Base-by-base conservation (phyloP, 2,329 filamentous ascomycete species). In the Tolypocladium endophyticum region DNA sequence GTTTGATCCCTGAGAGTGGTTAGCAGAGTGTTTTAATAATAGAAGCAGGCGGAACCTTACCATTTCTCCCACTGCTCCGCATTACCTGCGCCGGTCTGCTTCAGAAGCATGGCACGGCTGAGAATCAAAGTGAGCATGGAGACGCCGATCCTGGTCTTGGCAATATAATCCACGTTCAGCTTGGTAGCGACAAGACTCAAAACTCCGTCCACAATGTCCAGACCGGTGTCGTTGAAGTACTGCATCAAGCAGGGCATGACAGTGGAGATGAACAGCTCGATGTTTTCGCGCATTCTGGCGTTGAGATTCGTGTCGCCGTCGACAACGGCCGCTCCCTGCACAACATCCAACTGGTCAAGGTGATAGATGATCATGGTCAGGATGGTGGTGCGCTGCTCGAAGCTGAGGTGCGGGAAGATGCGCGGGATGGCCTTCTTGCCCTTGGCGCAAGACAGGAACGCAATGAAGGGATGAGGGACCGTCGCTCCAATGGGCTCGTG, bases 341-440 rank as follows among this genome's bases (percentile, higher is more conserved):
- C 88, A 56, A 99, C 93, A 67, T 97, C 92, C 47, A 99, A 81
- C 65, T 89, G 86, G 72, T 97, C 94, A 38, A 99, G 85, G 68
- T 97, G 92, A 57, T 97, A 87, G 61, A 96, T 85, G 65, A 99
- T 93, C 83, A 99, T 93, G 6, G 94, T 99, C 63, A 99, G 81
- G 63, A 97, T 91, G 1, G 92, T 97, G 28, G 94, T 92, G 56
- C 93, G 90, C 74, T 97, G 92, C 70, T 97, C 89, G 63, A 92
- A 89, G 64, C 89, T 89, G 58, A 97, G 89, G 69, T 97, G 91
- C 52, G 92, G 88, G 83, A 97, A 97, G 58, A 97, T 89, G 59
- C 94, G 90, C 56, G 92, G 92, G 62, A 99, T 91, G 1, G 90
- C 90, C 77, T 94, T 96, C 78, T 97, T 97, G 69, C 94, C 94